Evolutionary conservation across 352 stramenopile species (phyloP).

Genomic region (Bremia lactucae): DNA sequence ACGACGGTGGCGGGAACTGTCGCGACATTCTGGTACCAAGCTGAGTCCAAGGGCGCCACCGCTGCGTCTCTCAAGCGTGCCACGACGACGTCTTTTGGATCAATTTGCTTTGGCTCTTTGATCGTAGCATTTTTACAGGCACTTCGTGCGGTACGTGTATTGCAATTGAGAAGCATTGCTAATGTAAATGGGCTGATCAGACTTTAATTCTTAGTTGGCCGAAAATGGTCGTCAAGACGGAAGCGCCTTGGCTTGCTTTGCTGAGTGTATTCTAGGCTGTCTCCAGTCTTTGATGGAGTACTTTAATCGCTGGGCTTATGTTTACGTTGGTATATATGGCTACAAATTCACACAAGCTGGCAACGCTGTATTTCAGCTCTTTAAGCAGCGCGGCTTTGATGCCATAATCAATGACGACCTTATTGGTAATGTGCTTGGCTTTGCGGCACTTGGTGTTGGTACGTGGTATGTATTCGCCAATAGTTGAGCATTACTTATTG

Average conservation of each 20-base stretch:
- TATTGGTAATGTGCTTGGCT: conserved; percentile 86
- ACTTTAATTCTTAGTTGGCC: conserved; percentile 44
- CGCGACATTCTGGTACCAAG: conserved; percentile 92
- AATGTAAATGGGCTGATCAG: not conserved
- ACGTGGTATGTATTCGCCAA: conserved; percentile 5
- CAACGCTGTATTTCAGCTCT: conserved; percentile 89
- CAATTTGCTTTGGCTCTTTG: conserved; percentile 92
- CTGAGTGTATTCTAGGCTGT: conserved; percentile 75
- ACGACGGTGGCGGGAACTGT: conserved; percentile 88
- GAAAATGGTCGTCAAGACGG: conserved; percentile 62
- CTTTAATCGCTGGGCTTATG: conserved; percentile 91
- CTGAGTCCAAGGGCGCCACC: conserved; percentile 79
- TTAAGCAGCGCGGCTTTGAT: conserved; percentile 89
- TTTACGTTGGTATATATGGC: conserved; percentile 91
- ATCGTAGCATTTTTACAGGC: conserved; percentile 90
- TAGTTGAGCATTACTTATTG: not conserved
- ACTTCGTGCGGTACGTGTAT: conserved; percentile 45
- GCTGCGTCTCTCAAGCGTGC: conserved; percentile 71
- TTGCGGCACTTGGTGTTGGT: conserved; percentile 85
- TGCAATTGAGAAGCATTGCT: not conserved
- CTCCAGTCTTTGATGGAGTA: conserved; percentile 85
- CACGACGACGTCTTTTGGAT: conserved; percentile 89
- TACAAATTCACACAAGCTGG: conserved; percentile 91
- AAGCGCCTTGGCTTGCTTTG: conserved; percentile 61
- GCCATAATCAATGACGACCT: conserved; percentile 95